Base-by-base conservation (phyloP, 2,329 filamentous ascomycete genomes). In the Beauveria sp. region DNA sequence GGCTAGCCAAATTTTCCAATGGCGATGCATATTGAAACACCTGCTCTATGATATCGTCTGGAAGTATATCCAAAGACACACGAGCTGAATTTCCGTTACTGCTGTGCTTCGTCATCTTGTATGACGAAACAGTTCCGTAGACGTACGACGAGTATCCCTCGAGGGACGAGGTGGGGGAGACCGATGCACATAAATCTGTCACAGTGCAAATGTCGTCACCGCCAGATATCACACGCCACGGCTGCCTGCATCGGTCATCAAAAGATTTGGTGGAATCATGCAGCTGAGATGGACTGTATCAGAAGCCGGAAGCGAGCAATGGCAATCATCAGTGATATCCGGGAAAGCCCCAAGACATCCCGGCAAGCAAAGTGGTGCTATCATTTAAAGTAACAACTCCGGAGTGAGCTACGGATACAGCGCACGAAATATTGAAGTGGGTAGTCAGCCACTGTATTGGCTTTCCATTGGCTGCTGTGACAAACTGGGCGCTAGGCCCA, bases 11-110 rank as follows among this genome's bases (percentile, higher is more conserved):
- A 54, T 79, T 79, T 63, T 87, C 80, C 61, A 79, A 78, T 66
- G 81, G 87, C 69, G 74, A 84, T 70, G 75, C 71, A 69, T 85
- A 85, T 64, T 81, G 79, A 66, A 97, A 80, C 66, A 97, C 89
- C 58, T 87, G 82, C 70, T 91, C 85, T 67, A 97, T 80, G 64
- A 97, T 84, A 77, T 99, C 94, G 73, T 93, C 89, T 46, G 92
- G 92, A 41, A 94, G 78, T 59, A 70, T 66, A 44, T 76, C 71
- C 61, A 84, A 68, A 43, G 73, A 73, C 12, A 70, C 53, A 71
- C 73, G 62, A 12, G n/a, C 22, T 18, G 41, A 2, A 16, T 40
- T 26, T 4, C 41, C 5, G 20, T 41, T 20, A 28, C 30, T 41
- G 50, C 41, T 30, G 58, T 47, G 22, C 18, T 44, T 43, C 50